phyloP scores from a whole-genome alignment of 352 stramenopile species.

The Phytophthora boehmeriae region DNA sequence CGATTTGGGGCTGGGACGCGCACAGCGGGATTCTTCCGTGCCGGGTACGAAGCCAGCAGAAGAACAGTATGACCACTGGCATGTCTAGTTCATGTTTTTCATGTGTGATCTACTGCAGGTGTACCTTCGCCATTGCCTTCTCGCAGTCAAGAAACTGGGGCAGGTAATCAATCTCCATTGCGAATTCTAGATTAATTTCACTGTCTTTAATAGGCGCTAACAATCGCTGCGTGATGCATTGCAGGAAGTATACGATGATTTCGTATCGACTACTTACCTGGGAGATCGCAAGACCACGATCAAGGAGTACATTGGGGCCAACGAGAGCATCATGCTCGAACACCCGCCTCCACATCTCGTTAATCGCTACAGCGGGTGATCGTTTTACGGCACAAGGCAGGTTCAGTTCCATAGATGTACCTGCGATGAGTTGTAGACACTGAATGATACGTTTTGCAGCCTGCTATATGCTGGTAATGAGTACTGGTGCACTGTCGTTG shows the following conservation, averaged over 20 bases:
- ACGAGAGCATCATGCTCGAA: conserved; percentile 86
- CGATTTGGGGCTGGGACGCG: conserved; percentile 90
- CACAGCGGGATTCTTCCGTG: conserved; percentile 90
- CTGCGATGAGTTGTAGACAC: no score
- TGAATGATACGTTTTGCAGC: no score
- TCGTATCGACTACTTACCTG: conserved; percentile 92
- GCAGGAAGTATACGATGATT: conserved; percentile 78
- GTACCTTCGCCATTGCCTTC: conserved; percentile 93
- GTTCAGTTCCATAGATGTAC: no score
- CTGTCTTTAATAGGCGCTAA: no score
- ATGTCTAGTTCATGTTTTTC: not conserved
- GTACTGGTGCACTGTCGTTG: no score
- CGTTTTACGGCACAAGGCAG: no score
- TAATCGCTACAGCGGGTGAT: conserved; percentile 79
- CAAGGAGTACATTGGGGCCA: conserved; percentile 78
- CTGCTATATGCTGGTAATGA: no score
- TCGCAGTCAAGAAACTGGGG: conserved; percentile 85
- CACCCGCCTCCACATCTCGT: conserved; percentile 73
- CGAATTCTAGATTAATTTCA: no score
- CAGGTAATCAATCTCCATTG: no score
- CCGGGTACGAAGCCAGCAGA: conserved; percentile 56
- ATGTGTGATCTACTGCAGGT: conserved; percentile 36
- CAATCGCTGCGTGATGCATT: no score
- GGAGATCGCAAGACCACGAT: conserved; percentile 90
- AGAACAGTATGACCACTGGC: no score